Conservation (phyloP, 208 protist species). For the Trypanosoma theileri region DNA sequence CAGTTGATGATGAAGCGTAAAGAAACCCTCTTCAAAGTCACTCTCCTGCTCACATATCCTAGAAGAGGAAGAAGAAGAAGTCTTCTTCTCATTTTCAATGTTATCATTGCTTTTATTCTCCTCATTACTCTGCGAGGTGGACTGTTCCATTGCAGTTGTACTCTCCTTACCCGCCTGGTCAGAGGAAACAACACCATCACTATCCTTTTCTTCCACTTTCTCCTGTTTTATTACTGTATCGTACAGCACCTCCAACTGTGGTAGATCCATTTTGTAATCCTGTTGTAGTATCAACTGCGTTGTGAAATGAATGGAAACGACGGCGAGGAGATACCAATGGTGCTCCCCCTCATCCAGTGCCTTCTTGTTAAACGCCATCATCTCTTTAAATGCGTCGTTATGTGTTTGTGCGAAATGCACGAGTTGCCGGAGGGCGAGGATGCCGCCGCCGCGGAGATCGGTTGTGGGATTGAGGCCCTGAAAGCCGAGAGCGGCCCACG, state of each 20-base stretch:
- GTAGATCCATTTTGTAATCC: slow-evolving; percentile 46
- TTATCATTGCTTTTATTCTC: not conserved
- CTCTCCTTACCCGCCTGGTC: not conserved
- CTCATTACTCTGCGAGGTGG: not conserved
- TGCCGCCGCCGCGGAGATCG: slow-evolving; percentile 84
- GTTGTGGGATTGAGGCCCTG: slow-evolving; percentile 86
- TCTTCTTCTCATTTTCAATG: not conserved
- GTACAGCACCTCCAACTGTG: slow-evolving; percentile 74
- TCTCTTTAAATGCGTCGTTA: slow-evolving; percentile 51
- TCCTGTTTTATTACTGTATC: slow-evolving; percentile 38
- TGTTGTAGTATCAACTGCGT: slow-evolving; percentile 66
- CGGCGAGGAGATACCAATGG: slow-evolving; percentile 81
- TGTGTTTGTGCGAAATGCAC: slow-evolving; percentile 79
- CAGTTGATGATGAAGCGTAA: slow-evolving; percentile 72
- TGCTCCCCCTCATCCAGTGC: slow-evolving; percentile 34
- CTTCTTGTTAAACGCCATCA: slow-evolving; percentile 74
- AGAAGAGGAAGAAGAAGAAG: no score
- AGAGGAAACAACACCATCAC: not conserved
- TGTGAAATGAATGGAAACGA: slow-evolving; percentile 87
- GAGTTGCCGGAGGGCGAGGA: slow-evolving; percentile 76
- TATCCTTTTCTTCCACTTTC: slow-evolving; percentile 10
- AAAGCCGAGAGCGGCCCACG: slow-evolving; percentile 85
- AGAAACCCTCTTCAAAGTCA: slow-evolving; percentile 70
- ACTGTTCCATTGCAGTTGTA: slow-evolving; percentile 3
- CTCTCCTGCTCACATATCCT: slow-evolving; percentile 11